Evolutionary conservation across 2,329 filamentous ascomycete species (phyloP).

Genomic region (Eutypa lata): DNA sequence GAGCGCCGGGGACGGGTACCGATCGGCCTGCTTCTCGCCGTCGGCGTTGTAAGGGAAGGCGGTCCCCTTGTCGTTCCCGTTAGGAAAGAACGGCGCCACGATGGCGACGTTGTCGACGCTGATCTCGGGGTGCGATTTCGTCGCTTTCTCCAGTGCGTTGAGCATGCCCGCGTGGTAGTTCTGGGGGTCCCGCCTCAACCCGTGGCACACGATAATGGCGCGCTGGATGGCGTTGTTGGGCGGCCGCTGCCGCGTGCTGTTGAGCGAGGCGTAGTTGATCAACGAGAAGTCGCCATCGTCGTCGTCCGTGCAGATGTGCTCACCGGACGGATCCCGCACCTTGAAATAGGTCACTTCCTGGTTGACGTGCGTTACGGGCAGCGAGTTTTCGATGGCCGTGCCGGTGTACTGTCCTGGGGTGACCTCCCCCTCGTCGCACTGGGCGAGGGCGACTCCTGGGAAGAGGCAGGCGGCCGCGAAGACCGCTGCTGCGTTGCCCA

Average conservation of each 20-base stretch:
- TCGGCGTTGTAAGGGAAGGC: constrained; percentile 2
- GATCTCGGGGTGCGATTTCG: neutral
- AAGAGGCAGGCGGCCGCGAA: neutral
- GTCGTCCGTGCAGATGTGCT: constrained; percentile 1
- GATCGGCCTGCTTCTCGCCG: neutral
- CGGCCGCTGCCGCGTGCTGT: neutral
- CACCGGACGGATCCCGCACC: constrained; percentile 1
- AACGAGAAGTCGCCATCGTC: neutral
- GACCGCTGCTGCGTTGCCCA: neutral
- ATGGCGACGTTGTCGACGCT: constrained; percentile 1
- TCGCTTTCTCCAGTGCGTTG: neutral
- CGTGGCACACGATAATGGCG: constrained; percentile 1
- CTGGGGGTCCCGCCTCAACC: neutral
- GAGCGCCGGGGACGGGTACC: constrained; percentile 3
- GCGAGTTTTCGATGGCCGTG: constrained; percentile 1
- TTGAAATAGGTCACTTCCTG: constrained; percentile 4
- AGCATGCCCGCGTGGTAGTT: constrained; percentile 2
- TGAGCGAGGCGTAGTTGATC: constrained; percentile 2
- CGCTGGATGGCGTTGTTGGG: neutral
- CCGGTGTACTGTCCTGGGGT: constrained; percentile 2
- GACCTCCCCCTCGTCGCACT: neutral
- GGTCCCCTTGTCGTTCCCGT: constrained; percentile 7
- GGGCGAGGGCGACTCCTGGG: neutral
- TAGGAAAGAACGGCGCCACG: constrained; percentile 7
- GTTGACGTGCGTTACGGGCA: neutral